Conservation (phyloP, 768 basidiomycete genomes). For the Hortiboletus campestris region DNA sequence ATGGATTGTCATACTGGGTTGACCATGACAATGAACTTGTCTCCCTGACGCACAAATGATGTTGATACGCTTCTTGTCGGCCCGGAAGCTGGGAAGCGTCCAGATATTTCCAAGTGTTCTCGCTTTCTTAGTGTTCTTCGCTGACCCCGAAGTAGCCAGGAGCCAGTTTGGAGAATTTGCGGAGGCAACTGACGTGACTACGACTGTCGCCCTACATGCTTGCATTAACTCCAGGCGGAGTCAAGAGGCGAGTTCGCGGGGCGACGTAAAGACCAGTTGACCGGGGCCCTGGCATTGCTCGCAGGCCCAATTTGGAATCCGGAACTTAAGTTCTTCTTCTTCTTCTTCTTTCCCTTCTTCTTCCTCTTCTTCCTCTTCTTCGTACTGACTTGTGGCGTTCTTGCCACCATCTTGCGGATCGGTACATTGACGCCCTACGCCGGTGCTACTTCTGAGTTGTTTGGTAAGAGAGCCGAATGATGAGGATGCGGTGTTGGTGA, state of each 20-base stretch:
- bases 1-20: not conserved
- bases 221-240: conserved; percentile 6
- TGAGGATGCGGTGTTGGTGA: not conserved
- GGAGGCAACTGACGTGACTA: conserved; percentile 5
- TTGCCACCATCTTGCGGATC: conserved; percentile 14
- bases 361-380: conserved; percentile 11
- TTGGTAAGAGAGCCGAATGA: conserved; percentile 1
- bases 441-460: not conserved
- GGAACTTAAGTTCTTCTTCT: conserved; percentile 5
- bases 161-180: conserved; percentile 3
- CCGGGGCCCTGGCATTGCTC: not conserved
- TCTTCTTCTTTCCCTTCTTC: not conserved
- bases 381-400: conserved; percentile 13
- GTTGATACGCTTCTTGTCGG: not conserved
- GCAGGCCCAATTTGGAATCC: conserved; percentile 9
- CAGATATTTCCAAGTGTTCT: not conserved
- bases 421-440: not conserved
- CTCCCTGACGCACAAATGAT: not conserved
- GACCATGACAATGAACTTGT: not conserved
- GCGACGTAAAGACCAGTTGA: not conserved
- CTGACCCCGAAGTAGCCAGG: not conserved
- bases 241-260: conserved; percentile 1
- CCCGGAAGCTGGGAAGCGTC: not conserved
- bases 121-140: not conserved
- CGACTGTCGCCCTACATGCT: conserved; percentile 8